Conservation (phyloP, 2,329 filamentous ascomycete species). For the Sporothrix globosa region DNA sequence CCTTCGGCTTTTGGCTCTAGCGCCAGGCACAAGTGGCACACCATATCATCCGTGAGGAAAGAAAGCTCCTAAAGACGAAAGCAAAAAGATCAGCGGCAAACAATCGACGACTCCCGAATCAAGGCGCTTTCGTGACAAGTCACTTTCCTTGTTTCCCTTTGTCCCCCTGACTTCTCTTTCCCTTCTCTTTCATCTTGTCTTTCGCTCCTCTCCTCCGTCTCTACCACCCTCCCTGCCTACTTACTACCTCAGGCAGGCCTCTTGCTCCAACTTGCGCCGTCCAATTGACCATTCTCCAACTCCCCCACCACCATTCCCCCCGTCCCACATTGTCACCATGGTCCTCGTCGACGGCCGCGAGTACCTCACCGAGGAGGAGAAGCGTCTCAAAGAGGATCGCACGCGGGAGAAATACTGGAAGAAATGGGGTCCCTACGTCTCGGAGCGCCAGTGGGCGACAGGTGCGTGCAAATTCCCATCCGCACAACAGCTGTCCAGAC, state of each 20-base stretch:
- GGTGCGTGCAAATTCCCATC: slow-evolving; percentile 55
- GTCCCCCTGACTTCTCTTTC: background rate
- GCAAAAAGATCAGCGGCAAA: background rate
- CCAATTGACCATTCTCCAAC: slow-evolving; percentile 13
- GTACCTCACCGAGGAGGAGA: slow-evolving; percentile 87
- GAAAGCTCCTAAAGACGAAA: slow-evolving; percentile 6
- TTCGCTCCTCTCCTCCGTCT: background rate
- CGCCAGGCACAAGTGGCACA: slow-evolving; percentile 26
- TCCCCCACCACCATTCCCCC: background rate
- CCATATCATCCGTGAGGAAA: background rate
- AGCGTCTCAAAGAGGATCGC: slow-evolving; percentile 82
- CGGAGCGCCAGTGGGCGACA: slow-evolving; percentile 94
- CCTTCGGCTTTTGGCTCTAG: background rate
- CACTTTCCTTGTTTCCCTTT: background rate
- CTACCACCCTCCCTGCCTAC: background rate
- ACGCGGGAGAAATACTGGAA: slow-evolving; percentile 93
- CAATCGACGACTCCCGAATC: background rate
- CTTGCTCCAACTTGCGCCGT: slow-evolving; percentile 3
- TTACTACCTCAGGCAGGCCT: too few relatives aligned
- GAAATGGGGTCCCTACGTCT: slow-evolving; percentile 93
- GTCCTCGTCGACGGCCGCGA: slow-evolving; percentile 87
- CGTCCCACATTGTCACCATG: slow-evolving; percentile 57
- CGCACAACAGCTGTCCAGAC: background rate
- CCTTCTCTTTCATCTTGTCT: background rate
- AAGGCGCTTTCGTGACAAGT: background rate